Conservation (phyloP, 2,329 filamentous ascomycete genomes). For the Tolypocladium pustulatum region DNA sequence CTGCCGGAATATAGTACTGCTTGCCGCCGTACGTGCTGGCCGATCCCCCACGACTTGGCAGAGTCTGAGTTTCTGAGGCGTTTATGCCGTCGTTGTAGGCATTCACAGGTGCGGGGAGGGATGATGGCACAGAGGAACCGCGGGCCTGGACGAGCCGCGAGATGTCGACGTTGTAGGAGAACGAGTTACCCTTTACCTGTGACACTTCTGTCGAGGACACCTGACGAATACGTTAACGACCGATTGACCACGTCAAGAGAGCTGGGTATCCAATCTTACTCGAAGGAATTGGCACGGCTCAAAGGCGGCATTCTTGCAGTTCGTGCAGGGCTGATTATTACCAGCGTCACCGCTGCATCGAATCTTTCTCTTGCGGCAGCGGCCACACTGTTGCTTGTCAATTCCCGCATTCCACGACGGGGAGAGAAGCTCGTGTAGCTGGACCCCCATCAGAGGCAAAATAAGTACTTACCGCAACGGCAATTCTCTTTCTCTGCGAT, state of each 20-base stretch:
- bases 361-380: conserved; percentile 90
- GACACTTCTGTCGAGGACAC: conserved; percentile 21
- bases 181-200: conserved; percentile 12
- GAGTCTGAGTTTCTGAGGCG: conserved; percentile 7
- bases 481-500: conserved; percentile 45
- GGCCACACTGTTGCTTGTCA: conserved; percentile 54
- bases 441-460: not conserved
- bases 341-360: conserved; percentile 81
- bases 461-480: conserved; percentile 41
- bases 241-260: not conserved
- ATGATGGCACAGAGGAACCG: conserved; percentile 7
- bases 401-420: not conserved
- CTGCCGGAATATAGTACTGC: conserved; percentile 12
- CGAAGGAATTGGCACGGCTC: conserved; percentile 70
- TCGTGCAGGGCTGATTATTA: conserved; percentile 66
- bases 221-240: conserved; percentile 6
- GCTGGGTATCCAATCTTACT: conserved; percentile 35
- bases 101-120: conserved; percentile 5
- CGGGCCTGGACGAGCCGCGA: conserved; percentile 20
- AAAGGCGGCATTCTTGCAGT: conserved; percentile 66
- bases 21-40: conserved; percentile 14
- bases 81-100: conserved; percentile 11
- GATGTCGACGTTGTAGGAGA: conserved; percentile 18
- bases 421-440: not conserved
- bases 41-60: conserved; percentile 11